Evolutionary conservation across 1,284 basidiomycete species (phyloP), one percentile per base, ranked within the genome.

Genomic region (Porodaedalea pini): DNA sequence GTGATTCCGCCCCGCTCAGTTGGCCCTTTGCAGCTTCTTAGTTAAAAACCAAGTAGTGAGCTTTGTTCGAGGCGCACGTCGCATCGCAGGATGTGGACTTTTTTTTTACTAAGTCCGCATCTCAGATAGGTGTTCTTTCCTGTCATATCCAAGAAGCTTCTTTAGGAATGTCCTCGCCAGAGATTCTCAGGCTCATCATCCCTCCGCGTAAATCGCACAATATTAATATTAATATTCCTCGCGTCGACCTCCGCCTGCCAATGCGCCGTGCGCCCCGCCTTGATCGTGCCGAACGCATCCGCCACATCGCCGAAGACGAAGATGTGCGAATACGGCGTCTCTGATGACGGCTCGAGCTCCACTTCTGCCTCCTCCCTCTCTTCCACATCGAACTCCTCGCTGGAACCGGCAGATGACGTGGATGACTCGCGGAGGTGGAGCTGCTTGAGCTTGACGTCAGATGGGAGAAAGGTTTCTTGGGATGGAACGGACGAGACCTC

Each of bases 231-330:
- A n/a, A n/a, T n/a, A 61, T 86, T 86, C 17, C 71, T 65, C 17
- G 78, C 81, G 1, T 82, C 83, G 8, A 82, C 70, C 55, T 78
- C 77, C 29, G 76, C 81, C 71, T 85, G 83, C 58, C 73, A 78
- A 65, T 81, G 84, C 1, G 87, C 85, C 32, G 79, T 86, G 68
- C 90, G 86, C 1, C 89, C 87, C 4, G 86, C 85, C 53, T 85
- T 81, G 51, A 84, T 79, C 0, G 84, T 86, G 2, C 83, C 85
- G 73, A 74, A 90, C 2, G 84, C 82, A 63, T 86, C 85, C 1
- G 85, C 86, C 2, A 82, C 77, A 60, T 90, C 87, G 4, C 88
- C 87, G 8, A 87, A 71, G 4, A 79, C 83, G 66, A 87, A 90
- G 13, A 88, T 74, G 65, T 86, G 74, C 1, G 80, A 75, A 63